Evolutionary conservation across 352 stramenopile genomes (phyloP).

Genomic region (Stramenopiles sp.): DNA sequence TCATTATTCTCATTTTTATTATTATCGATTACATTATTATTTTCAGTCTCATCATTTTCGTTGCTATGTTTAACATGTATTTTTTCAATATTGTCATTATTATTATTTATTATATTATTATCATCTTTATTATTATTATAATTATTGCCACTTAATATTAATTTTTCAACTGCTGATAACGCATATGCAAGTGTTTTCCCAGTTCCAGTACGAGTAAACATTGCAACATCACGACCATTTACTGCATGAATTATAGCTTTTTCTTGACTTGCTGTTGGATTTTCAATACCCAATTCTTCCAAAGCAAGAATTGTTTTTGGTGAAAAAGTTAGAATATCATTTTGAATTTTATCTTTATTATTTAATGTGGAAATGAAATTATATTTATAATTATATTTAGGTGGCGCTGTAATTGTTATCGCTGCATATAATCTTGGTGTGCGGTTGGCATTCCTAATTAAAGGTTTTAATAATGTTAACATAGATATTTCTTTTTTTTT

Average conservation of each 20-base stretch:
- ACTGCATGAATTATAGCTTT: neutral
- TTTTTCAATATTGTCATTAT: neutral
- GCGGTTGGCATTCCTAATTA: no score
- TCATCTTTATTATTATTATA: neutral
- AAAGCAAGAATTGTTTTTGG: no score
- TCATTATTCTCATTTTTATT: neutral
- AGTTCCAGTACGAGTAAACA: neutral
- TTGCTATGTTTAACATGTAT: no score
- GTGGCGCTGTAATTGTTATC: no score
- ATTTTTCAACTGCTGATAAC: neutral
- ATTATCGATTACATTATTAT: neutral
- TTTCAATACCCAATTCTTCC: neutral
- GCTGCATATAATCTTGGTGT: no score
- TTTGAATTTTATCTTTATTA: no score
- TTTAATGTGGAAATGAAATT: no score
- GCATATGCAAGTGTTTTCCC: neutral
- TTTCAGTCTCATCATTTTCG: neutral
- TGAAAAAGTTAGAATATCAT: no score
- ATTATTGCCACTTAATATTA: neutral
- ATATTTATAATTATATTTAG: no score
- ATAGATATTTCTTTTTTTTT: no score
- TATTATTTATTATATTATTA: neutral
- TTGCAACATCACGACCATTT: neutral
- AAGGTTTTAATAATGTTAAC: no score
- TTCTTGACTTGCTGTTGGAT: neutral